phyloP scores from a whole-genome alignment of 2,329 filamentous ascomycete genomes.

The Gremmenia infestans region DNA sequence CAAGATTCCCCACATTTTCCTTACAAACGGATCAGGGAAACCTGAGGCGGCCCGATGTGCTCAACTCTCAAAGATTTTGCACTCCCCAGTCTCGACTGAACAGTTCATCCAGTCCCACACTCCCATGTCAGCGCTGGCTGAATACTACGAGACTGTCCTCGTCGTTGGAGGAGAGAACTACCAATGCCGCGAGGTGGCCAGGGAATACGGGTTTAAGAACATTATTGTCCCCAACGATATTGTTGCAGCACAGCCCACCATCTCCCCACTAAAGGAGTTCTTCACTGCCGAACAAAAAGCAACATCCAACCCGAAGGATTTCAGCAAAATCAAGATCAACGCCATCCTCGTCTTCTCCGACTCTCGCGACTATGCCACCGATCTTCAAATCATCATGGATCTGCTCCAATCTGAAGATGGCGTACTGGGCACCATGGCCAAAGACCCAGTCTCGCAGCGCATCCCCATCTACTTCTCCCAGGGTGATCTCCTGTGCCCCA shows the following conservation, averaged over 20 bases:
- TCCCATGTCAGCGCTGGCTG: constrained; percentile 68
- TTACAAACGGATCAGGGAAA: constrained; percentile 72
- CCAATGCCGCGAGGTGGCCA: constrained; percentile 67
- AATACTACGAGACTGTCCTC: constrained; percentile 73
- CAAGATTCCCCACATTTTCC: constrained; percentile 70
- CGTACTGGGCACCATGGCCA: constrained; percentile 57
- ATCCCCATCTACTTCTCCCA: constrained; percentile 73
- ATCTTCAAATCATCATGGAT: constrained; percentile 74
- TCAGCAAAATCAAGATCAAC: constrained; percentile 65
- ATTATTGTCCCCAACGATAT: constrained; percentile 71
- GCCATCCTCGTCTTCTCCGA: constrained; percentile 73
- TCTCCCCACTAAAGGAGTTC: constrained; percentile 60
- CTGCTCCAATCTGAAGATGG: constrained; percentile 65
- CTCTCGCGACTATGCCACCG: constrained; percentile 68
- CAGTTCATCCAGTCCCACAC: constrained; percentile 77
- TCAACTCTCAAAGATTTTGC: constrained; percentile 62
- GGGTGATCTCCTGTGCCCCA: constrained; percentile 60
- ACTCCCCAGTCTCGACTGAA: constrained; percentile 60
- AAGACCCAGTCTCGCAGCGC: constrained; percentile 59
- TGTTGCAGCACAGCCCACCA: constrained; percentile 61
- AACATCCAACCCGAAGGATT: constrained; percentile 65
- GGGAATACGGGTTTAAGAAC: constrained; percentile 69
- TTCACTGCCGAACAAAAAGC: constrained; percentile 65
- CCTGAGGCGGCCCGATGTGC: constrained; percentile 59
- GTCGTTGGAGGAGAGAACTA: constrained; percentile 73